phyloP scores from a whole-genome alignment of 805 yeast genomes.

The Lipomyces spencermartinsiae region DNA sequence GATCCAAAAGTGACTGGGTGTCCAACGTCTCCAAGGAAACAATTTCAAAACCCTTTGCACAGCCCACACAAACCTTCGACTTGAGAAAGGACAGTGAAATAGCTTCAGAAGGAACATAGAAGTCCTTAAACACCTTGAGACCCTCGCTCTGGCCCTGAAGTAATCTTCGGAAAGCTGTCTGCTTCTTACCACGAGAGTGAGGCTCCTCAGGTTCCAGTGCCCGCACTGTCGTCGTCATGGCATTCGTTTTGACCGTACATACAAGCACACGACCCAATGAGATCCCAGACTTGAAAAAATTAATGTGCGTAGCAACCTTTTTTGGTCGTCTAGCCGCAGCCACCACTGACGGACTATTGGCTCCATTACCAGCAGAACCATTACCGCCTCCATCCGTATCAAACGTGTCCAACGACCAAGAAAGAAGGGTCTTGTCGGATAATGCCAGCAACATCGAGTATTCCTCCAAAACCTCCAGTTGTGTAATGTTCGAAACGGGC shows the following conservation, averaged over 20 bases:
- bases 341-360: slow-evolving; percentile 47
- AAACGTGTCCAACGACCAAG: slow-evolving; percentile 76
- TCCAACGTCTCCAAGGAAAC: slow-evolving; percentile 82
- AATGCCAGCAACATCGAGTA: slow-evolving; percentile 81
- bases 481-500: slow-evolving; percentile 77
- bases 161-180: slow-evolving; percentile 48
- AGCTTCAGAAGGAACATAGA: slow-evolving; percentile 85
- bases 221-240: slow-evolving; percentile 73
- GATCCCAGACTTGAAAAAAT: slow-evolving; percentile 90
- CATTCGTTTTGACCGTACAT: slow-evolving; percentile 85
- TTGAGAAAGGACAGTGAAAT: slow-evolving; percentile 89
- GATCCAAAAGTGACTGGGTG: slow-evolving; percentile 89
- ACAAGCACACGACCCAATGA: slow-evolving; percentile 88
- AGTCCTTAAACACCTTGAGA: slow-evolving; percentile 74
- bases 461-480: slow-evolving; percentile 89
- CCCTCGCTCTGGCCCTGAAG: slow-evolving; percentile 60
- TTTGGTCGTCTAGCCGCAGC: slow-evolving; percentile 65
- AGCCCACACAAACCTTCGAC: slow-evolving; percentile 89
- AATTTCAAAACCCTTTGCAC: slow-evolving; percentile 95
- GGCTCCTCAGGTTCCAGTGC: slow-evolving; percentile 92
- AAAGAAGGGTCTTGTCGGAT: slow-evolving; percentile 79
- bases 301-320: slow-evolving; percentile 84
- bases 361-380: slow-evolving; percentile 35
- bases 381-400: slow-evolving; percentile 38
- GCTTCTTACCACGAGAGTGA: slow-evolving; percentile 46